Evolutionary conservation across 768 basidiomycete genomes (phyloP), one percentile per base, ranked within the genome.

Genomic region (Leucocoprinus birnbaumii): DNA sequence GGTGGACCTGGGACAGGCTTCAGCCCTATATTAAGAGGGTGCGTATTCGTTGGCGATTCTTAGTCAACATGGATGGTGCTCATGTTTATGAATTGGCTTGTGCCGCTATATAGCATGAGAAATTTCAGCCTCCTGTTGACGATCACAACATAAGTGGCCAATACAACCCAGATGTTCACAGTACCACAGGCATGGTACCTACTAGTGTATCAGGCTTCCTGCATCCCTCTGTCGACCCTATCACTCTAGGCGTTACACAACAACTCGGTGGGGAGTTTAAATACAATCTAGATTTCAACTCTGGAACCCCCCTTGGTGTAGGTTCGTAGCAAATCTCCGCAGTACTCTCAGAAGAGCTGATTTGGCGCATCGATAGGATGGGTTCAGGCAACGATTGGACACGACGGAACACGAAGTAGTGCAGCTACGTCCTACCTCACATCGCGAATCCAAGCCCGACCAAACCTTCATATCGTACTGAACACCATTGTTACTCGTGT

Each of bases 81-180:
- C 6, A 11, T 5, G 5, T 5, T 5, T 31, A 31, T 31, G 31
- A 31, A 31, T 31, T 5, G 11, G 5, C 31, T 31, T 5, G 11
- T 11, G 6, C 11, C 31, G 11, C 31, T 5, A 5, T 11, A 31
- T 11, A 31, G 31, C 31, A 31, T 11, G 31, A 31, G 11, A 31
- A 46, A 38, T 63, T 61, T 53, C 65, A 58, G 42, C 44, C 58
- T 9, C 74, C 70, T 1, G 65, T 66, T 31, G 62, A 66, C 52
- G 59, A 63, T 21, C 71, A 70, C 57, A 61, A 71, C 45, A 67
- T 63, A 26, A 56, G 62, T 3, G 71, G 68, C 10, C 60, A 73
- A 58, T 66, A 65, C 43, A 56, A 66, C 44, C 73, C 73, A 10
- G 41, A 59, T 3, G 55, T 68, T 18, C 73, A 74, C 53, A 63